Evolutionary conservation across 176 grass and related monocot genomes (phyloP).

Genomic region (Raddia guianensis): DNA sequence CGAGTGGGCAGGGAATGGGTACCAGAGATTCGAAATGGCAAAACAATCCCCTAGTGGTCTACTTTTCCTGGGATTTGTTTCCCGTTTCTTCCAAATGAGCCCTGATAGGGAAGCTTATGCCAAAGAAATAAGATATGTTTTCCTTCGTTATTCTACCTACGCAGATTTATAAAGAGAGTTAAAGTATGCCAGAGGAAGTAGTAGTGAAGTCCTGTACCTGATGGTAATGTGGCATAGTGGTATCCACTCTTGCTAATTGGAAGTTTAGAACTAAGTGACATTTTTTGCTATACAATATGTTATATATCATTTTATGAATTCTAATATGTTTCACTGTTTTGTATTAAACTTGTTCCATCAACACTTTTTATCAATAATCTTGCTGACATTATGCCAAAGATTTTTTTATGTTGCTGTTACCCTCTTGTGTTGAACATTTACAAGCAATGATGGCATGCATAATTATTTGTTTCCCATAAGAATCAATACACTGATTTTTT

Average conservation of each 20-base stretch:
- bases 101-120: not conserved
- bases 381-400: not conserved
- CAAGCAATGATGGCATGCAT: not conserved
- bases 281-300: conserved; percentile 9
- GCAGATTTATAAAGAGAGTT: not conserved
- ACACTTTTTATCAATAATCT: conserved; percentile 3
- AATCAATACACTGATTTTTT: not conserved
- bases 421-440: not conserved
- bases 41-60: too few species aligned
- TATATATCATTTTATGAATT: not conserved
- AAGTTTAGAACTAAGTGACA: not conserved
- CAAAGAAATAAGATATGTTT: not conserved
- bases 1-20: too few species aligned
- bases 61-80: too few species aligned
- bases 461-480: conserved; percentile 9
- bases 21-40: too few species aligned
- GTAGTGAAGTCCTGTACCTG: not conserved
- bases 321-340: not conserved
- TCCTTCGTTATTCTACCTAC: not conserved
- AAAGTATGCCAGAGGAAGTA: not conserved
- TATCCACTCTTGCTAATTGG: conserved; percentile 21
- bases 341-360: not conserved
- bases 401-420: not conserved
- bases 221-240: not conserved
- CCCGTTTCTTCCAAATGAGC: too few species aligned